Percentiles rank a stretch among this genome's conserved stretches.
Evolutionary conservation across 352 stramenopile species (phyloP).

Genomic region (Phytopythium delawarense): DNA sequence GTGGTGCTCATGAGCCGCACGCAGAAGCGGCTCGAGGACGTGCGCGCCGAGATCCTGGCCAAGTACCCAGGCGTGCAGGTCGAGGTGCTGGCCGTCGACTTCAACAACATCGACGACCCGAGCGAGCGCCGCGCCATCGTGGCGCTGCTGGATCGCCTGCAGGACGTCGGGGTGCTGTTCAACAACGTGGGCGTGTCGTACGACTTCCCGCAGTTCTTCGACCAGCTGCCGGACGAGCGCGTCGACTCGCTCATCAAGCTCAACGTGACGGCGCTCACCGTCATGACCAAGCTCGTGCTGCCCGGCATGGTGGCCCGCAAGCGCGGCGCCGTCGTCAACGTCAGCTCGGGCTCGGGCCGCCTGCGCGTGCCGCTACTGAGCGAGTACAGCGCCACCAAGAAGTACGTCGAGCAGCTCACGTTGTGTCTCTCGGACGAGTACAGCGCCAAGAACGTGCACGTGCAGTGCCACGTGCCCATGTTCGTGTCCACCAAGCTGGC

Average conservation of each 20-base stretch:
- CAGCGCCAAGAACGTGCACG: conserved; percentile 88
- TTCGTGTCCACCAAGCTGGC: conserved; percentile 99
- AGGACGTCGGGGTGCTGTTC: conserved; percentile 97
- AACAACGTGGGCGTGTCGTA: conserved; percentile 99
- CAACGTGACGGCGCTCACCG: conserved; percentile 66
- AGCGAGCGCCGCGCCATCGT: conserved; percentile 52
- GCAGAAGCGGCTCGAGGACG: conserved; percentile 93
- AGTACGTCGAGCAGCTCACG: conserved; percentile 97
- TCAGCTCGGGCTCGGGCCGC: conserved; percentile 94
- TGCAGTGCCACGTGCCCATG: conserved; percentile 98
- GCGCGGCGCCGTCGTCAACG: conserved; percentile 96
- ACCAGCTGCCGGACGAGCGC: conserved; percentile 94
- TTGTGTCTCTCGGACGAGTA: conserved; percentile 95
- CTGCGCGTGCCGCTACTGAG: conserved; percentile 95
- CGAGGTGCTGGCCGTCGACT: conserved; percentile 92
- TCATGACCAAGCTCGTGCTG: conserved; percentile 87
- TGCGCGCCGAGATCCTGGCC: conserved; percentile 91
- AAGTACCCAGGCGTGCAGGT: conserved; percentile 89
- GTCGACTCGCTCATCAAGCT: conserved; percentile 91
- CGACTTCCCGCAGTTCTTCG: conserved; percentile 97
- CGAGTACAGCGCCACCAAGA: conserved; percentile 97
- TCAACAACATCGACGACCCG: conserved; percentile 87
- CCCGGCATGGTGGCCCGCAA: conserved; percentile 94
- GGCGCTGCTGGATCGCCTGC: conserved; percentile 51
- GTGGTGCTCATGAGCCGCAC: conserved; percentile 98